Conservation (phyloP, 1,139 yeast species). For the Blastobotrys niveus region DNA sequence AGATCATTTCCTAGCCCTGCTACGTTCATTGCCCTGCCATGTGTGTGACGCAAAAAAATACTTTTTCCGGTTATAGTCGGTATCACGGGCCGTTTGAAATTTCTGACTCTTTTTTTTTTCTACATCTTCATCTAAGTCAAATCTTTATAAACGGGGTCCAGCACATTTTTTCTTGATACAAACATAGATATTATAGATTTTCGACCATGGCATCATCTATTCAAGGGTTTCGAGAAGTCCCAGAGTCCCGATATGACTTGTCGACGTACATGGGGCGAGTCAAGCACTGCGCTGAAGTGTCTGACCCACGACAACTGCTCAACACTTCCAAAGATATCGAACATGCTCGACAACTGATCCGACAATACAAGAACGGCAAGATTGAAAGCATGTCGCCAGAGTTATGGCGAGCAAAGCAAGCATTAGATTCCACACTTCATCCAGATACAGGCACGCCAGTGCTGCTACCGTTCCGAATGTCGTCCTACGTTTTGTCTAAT, state of each 20-base stretch:
- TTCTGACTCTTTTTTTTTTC: constrained; percentile 1
- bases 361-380: constrained; percentile 65
- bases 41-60: no score
- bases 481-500: constrained; percentile 87
- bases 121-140: background rate
- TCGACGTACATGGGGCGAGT: constrained; percentile 89
- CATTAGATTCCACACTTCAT: constrained; percentile 81
- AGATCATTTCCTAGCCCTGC: constrained; percentile 63
- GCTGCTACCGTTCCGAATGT: constrained; percentile 90
- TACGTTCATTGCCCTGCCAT: no score
- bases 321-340: constrained; percentile 61
- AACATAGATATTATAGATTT: no score
- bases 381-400: constrained; percentile 64
- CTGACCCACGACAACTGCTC: constrained; percentile 86
- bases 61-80: no score
- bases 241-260: constrained; percentile 73
- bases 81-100: no score
- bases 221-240: constrained; percentile 72
- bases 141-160: background rate
- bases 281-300: constrained; percentile 83
- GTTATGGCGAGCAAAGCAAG: constrained; percentile 82
- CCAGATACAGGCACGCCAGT: constrained; percentile 97
- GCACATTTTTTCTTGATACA: no score
- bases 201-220: constrained; percentile 77
- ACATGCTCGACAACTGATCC: constrained; percentile 56